A percentile compares a stretch with the other conserved stretches of the same genome.
Evolutionary conservation across 495 filamentous ascomycete genomes (phyloP).

Genomic region (Xylaria castorea): DNA sequence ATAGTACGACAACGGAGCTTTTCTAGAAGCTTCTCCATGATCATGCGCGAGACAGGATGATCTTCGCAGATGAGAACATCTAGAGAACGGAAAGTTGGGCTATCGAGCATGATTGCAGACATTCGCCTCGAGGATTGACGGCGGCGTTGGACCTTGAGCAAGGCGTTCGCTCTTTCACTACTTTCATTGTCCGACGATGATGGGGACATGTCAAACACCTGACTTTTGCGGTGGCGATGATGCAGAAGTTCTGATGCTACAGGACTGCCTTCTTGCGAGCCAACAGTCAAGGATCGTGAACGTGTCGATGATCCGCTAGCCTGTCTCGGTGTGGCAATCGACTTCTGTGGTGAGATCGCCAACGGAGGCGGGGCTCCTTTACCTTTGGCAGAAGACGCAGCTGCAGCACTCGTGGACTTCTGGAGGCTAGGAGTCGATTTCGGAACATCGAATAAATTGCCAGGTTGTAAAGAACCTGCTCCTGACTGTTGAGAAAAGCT

Average conservation of each 20-base stretch:
- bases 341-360: slow-evolving; percentile 59
- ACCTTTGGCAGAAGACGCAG: slow-evolving; percentile 77
- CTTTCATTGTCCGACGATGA: slow-evolving; percentile 98
- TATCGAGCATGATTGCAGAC: slow-evolving; percentile 83
- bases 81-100: slow-evolving; percentile 86
- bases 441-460: slow-evolving; percentile 73
- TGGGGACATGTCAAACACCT: slow-evolving; percentile 94
- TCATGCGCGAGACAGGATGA: slow-evolving; percentile 93
- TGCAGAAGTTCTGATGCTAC: slow-evolving; percentile 71
- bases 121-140: slow-evolving; percentile 90
- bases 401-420: slow-evolving; percentile 63
- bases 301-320: slow-evolving; percentile 59
- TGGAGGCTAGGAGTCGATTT: slow-evolving; percentile 65
- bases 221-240: slow-evolving; percentile 90
- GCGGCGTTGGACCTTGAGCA: slow-evolving; percentile 91
- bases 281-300: slow-evolving; percentile 88
- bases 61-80: slow-evolving; percentile 98
- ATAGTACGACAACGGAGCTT: slow-evolving; percentile 97
- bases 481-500: slow-evolving; percentile 77
- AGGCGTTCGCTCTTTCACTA: slow-evolving; percentile 84
- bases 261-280: slow-evolving; percentile 86
- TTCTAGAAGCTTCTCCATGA: slow-evolving; percentile 96
- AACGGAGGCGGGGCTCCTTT: slow-evolving; percentile 61
- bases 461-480: slow-evolving; percentile 73
- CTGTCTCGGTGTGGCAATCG: slow-evolving; percentile 54